Conservation (phyloP, 1,139 yeast species). For the Waltiozyma solani region DNA sequence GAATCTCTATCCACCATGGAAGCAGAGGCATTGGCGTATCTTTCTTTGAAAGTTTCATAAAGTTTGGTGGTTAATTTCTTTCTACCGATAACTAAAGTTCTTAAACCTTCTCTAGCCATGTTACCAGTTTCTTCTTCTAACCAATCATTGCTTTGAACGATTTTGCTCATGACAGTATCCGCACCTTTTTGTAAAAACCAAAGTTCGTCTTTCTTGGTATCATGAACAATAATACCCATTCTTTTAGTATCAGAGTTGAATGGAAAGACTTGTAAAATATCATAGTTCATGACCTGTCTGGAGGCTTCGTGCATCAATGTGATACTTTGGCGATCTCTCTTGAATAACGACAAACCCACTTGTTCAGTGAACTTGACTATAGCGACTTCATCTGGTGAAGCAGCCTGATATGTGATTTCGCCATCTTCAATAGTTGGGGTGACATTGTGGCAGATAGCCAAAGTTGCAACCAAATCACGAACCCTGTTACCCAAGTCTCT, state of each 20-base stretch:
- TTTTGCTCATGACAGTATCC: slow-evolving; percentile 85
- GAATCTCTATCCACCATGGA: slow-evolving; percentile 74
- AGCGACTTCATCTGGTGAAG: slow-evolving; percentile 97
- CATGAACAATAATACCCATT: slow-evolving; percentile 85
- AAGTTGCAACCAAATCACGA: slow-evolving; percentile 67
- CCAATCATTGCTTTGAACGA: slow-evolving; percentile 89
- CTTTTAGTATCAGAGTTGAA: slow-evolving; percentile 92
- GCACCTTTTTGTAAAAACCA: slow-evolving; percentile 95
- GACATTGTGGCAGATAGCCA: slow-evolving; percentile 92
- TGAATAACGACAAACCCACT: slow-evolving; percentile 71
- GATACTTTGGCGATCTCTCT: slow-evolving; percentile 74
- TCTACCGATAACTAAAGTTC: slow-evolving; percentile 89
- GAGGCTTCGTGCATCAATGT: slow-evolving; percentile 57
- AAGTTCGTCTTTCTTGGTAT: slow-evolving; percentile 47
- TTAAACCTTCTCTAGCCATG: slow-evolving; percentile 96
- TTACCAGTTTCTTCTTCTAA: slow-evolving; percentile 94
- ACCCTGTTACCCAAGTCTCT: slow-evolving; percentile 64
- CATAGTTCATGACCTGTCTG: slow-evolving; percentile 43
- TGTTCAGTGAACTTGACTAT: slow-evolving; percentile 85
- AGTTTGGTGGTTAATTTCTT: slow-evolving; percentile 47
- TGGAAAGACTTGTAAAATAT: slow-evolving; percentile 79
- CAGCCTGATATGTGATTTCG: slow-evolving; percentile 80
- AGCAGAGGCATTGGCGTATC: slow-evolving; percentile 63
- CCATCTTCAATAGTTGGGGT: slow-evolving; percentile 77
- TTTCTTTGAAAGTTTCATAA: slow-evolving; percentile 53